phyloP scores from a whole-genome alignment of 176 grass and related monocot species.

The Triticum monococcum region DNA sequence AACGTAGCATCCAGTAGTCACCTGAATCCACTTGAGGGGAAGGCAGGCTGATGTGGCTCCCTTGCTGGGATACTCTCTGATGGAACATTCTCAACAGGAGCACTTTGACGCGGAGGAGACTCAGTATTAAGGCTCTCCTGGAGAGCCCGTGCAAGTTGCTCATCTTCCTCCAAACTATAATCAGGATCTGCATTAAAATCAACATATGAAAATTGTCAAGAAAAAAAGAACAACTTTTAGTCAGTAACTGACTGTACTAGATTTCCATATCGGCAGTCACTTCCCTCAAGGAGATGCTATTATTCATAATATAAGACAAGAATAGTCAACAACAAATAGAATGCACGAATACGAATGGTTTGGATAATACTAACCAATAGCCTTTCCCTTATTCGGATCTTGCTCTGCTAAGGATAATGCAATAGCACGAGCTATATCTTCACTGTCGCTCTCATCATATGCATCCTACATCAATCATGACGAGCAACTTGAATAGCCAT shows the following conservation, averaged over 20 bases:
- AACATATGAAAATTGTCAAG: slow-evolving; percentile 9
- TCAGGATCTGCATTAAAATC: slow-evolving; percentile 38
- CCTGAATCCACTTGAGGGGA: slow-evolving; percentile 58
- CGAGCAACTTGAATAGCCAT: neutral
- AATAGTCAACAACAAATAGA: slow-evolving; percentile 3
- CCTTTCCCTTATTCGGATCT: slow-evolving; percentile 70
- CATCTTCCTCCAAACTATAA: slow-evolving; percentile 82
- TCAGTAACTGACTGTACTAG: neutral
- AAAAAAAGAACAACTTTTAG: neutral
- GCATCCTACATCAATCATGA: slow-evolving; percentile 31
- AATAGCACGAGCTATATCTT: slow-evolving; percentile 89
- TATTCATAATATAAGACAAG: slow-evolving; percentile 18
- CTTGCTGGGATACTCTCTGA: slow-evolving; percentile 17
- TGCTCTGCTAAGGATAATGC: slow-evolving; percentile 78
- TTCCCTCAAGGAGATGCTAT: slow-evolving; percentile 1
- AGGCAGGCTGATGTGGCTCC: slow-evolving; percentile 13
- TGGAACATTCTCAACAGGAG: slow-evolving; percentile 38
- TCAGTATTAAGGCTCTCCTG: slow-evolving; percentile 84
- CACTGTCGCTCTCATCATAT: slow-evolving; percentile 52
- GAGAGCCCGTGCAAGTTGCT: slow-evolving; percentile 84
- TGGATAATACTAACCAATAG: slow-evolving; percentile 61
- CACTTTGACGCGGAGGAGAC: slow-evolving; percentile 53
- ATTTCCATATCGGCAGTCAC: slow-evolving; percentile 24
- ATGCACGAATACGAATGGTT: neutral
- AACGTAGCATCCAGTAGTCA: slow-evolving; percentile 27